Base-by-base conservation (phyloP, 257 asterid species). In the Coffea canephora region DNA sequence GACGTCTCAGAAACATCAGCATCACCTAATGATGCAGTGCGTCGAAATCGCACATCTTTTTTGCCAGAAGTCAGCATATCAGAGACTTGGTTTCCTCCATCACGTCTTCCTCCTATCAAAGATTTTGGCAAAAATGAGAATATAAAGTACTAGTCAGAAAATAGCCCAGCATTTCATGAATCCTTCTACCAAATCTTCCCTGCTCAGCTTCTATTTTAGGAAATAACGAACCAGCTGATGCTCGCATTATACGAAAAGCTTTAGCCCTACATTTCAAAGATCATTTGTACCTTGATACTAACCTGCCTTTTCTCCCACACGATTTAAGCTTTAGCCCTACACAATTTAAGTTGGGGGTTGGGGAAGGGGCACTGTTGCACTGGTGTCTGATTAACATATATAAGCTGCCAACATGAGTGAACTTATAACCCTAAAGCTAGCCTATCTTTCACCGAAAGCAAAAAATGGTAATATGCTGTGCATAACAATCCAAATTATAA, bases 1-100 rank as follows among this genome's bases (percentile, higher is more conserved):
- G 99, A 92, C 19, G 99, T 86, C 82, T 94, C 98, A 23, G 91
- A 70, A 34, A 90, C 95, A 77, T 96, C 99, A 19, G 93, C 89
- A 62, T 92, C 98, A 69, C 90, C 84, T 78, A 89, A 87, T 18
- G 98, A 94, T 11, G 96, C 91, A 55, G 95, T 87, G 62, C 97
- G 84, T 31, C 94, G 79, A 73, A 89, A 96, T 41, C 91, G 96
- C 62, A 76, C 75, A 13, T 94, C 97, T 77, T 89, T 90, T 74
- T 89, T 90, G 64, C 84, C 94, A 39, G 87, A 48, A 43, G 88
- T 75, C 21, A 48, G 34, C 27, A 43, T 21, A 46, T 89, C 98
- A 50, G 79, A 8, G 19, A 73, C 82, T 85, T 83, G 87, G 82
- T 85, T 91, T 84, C 87, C 89, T 45, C 79, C 70, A 59, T 89